These are phyloP conservation scores for Sporothrix euskadiensis DNA, from an alignment of 2,329 filamentous ascomycete genomes.

Conservation along the genomic window DNA sequence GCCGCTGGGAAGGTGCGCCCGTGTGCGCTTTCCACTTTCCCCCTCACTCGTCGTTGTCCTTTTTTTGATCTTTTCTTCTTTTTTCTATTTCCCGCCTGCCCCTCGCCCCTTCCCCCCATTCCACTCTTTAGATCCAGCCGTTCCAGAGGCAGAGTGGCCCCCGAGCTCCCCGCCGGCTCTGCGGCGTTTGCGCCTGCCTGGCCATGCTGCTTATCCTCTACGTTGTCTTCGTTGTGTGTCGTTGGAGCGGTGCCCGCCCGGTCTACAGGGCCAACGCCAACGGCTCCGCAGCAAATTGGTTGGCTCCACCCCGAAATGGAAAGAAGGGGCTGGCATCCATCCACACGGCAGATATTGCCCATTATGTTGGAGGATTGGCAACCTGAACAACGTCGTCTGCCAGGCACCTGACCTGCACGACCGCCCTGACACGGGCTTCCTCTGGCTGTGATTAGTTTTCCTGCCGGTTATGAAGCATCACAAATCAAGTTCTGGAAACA, in stretches of 20 bases:
- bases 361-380: background rate
- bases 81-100: background rate
- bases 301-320: slow-evolving; percentile 19
- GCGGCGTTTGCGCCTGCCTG: slow-evolving; percentile 1
- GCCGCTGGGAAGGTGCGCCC: background rate
- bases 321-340: background rate
- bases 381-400: background rate
- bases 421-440: background rate
- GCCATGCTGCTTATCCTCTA: slow-evolving; percentile 2
- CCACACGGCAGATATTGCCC: slow-evolving; percentile 17
- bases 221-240: background rate
- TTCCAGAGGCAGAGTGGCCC: too few species aligned
- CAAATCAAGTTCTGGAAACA: background rate
- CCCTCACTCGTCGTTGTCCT: background rate
- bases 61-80: background rate
- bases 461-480: background rate
- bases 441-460: background rate
- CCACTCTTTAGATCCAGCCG: background rate
- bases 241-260: background rate
- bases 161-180: background rate
- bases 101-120: background rate
- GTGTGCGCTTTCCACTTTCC: background rate
- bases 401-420: background rate
- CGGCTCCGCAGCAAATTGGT: slow-evolving; percentile 26
- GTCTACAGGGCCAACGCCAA: slow-evolving; percentile 12